Base-by-base conservation (phyloP, 129 eudicot genomes). In the Gnaphalium uliginosum region DNA sequence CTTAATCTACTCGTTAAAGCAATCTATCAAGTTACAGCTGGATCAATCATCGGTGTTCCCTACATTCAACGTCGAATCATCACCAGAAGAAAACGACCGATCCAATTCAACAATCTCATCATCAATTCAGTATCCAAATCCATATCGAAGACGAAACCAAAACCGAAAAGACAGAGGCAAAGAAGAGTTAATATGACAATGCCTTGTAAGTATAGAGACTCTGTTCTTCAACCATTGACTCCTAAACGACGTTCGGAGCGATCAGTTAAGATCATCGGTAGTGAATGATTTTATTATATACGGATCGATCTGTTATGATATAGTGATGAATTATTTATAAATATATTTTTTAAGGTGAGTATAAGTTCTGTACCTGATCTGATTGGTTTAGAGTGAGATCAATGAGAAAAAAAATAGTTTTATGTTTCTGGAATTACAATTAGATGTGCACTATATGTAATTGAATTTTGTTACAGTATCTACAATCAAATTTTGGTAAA, bases 1-100 rank as follows among this genome's bases (percentile, higher is more conserved):
- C 88, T 89, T 23, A 89, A 89, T 81, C 92, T 89, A 18, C 96
- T 89, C 29, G 96, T 86, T 0, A 89, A 89, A 51, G 96, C 96
- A 48, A 85, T 89, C 73, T 85, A 87, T 69, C 89, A 82, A 59
- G 96, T 88, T 19, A 81, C 78, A 17, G 92, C 83, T 17, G 96
- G 96, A 26, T 89, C 96, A 3, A 84, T 81, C 1, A 83, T 89
- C 8, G 96, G 92, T 18, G 92, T 87, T 14, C 96, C 96, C 0
- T 89, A 89, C 76, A 87, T 89, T 19, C 96, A 89, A 74, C 79
- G 35, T 68, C 82, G 75, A 84, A 85, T 51, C 51, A 8, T 79
- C 6, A 79, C 83, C 73, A 37, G 83, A 72, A 66, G 83, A 72
- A 72, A 62, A 46, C 39, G 83, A 27, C 83, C 83, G 6, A 79